phyloP scores from a whole-genome alignment of 2,329 filamentous ascomycete genomes.

The Penicillium hesseltinei region DNA sequence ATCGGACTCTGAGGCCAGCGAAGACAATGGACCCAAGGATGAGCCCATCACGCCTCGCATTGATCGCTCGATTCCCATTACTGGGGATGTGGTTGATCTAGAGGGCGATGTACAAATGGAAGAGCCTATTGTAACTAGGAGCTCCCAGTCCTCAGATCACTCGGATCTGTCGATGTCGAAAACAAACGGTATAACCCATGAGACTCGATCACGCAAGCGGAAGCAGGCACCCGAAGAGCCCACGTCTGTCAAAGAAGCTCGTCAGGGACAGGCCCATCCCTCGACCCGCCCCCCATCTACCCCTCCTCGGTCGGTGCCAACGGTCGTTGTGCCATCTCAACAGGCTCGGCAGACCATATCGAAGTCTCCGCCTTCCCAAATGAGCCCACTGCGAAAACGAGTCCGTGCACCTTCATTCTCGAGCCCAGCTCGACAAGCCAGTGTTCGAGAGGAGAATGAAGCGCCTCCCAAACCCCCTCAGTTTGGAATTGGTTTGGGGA shows the following conservation, averaged over 20 bases:
- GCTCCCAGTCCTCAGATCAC: not conserved
- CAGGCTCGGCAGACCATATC: not conserved
- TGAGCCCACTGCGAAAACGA: constrained; percentile 5
- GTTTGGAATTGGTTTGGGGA: constrained; percentile 27
- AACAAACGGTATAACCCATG: not conserved
- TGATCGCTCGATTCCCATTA: not conserved
- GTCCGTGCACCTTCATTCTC: constrained; percentile 24
- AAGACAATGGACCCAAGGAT: not conserved
- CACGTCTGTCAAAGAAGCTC: constrained; percentile 26
- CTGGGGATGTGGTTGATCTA: not conserved
- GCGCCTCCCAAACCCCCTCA: not conserved
- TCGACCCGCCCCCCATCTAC: not conserved
- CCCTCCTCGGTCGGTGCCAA: not conserved
- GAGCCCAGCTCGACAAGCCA: constrained; percentile 11
- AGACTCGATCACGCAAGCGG: constrained; percentile 24
- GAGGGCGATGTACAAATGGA: constrained; percentile 23
- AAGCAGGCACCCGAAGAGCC: constrained; percentile 24
- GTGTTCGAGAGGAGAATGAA: not conserved
- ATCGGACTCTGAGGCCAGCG: not conserved
- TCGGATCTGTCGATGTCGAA: not conserved
- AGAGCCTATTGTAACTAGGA: not conserved
- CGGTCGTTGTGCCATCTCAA: not conserved
- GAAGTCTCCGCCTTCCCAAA: not conserved
- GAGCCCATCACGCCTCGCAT: not conserved
- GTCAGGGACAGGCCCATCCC: constrained; percentile 3